Evolutionary conservation across 2,329 filamentous ascomycete genomes (phyloP).

Genomic region (Fusarium euwallaceae): DNA sequence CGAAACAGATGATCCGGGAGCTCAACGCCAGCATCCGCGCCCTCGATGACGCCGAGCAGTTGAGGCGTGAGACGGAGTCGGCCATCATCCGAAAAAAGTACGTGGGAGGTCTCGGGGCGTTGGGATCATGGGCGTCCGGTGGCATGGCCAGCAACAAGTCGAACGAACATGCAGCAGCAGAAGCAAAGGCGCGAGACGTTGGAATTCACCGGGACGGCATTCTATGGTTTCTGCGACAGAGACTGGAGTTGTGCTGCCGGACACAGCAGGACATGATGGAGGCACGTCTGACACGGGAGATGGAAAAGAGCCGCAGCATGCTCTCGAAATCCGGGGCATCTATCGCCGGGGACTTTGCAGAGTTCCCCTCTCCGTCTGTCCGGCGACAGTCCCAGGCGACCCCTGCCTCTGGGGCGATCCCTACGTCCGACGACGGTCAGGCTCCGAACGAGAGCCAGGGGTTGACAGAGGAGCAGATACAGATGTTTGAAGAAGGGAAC

Average conservation of each 20-base stretch:
- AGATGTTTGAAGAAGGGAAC: conserved; percentile 94
- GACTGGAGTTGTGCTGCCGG: conserved; percentile 80
- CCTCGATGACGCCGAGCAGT: conserved; percentile 84
- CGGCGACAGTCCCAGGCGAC: conserved; percentile 36
- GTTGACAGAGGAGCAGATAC: conserved; percentile 86
- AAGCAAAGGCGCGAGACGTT: conserved; percentile 75
- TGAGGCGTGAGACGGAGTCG: conserved; percentile 81
- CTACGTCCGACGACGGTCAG: conserved; percentile 38
- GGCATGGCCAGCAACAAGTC: conserved; percentile 62
- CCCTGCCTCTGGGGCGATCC: conserved; percentile 27
- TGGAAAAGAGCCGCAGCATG: conserved; percentile 90
- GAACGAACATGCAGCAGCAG: conserved; percentile 78
- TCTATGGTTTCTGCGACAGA: conserved; percentile 82
- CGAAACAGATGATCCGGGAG: conserved; percentile 86
- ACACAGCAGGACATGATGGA: conserved; percentile 95
- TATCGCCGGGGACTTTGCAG: conserved; percentile 51
- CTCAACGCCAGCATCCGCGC: conserved; percentile 85
- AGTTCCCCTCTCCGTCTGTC: conserved; percentile 45
- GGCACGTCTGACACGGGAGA: conserved; percentile 82
- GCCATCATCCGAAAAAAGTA: conserved; percentile 80
- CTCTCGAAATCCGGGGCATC: conserved; percentile 73
- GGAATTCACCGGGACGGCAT: conserved; percentile 84
- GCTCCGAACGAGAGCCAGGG: conserved; percentile 61
- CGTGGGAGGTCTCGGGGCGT: conserved; percentile 72
- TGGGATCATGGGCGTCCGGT: conserved; percentile 76